Evolutionary conservation across 139 green algal genomes (phyloP), one percentile per base, ranked within the genome.

Genomic region (Picochlorum sp.): DNA sequence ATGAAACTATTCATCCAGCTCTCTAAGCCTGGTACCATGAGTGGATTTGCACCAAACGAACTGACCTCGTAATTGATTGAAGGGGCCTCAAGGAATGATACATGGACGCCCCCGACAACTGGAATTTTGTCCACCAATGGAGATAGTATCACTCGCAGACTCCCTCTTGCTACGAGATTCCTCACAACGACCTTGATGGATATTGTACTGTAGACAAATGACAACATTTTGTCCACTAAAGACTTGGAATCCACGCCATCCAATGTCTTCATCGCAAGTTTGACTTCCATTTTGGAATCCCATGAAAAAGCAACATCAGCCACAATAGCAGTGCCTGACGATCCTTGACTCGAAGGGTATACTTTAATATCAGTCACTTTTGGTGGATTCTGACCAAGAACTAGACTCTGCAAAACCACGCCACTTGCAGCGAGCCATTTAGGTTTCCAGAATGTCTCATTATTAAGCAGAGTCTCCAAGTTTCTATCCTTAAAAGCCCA

Each of bases 91-190:
- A 67, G 9, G 4, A 38, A 67, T 10, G 34, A 52, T 30, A 66
- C 38, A 54, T 69, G 61, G 18, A 63, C 37, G 8, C 26, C 62
- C 4, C 71, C 71, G 1, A 52, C 49, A 23, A 78, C 56, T 1
- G 71, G 71, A 21, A 78, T 61, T 7, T 66, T 44, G n/a, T 60
- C 61, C n/a, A 78, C 37, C 37, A 78, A 45, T 0, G 71, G 71
- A 15, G 62, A 52, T n/a, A 69, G 14, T 3, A 45, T 47, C 50
- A 69, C 34, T 20, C 71, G 49, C 26, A 78, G 11, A 11, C 54
- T 47, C 21, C 71, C 71, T 2, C 51, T 20, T 26, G 51, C 65
- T 16, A 68, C 66, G 32, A 72, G 50, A 60, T 78, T 61, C 4
- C 26, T 49, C 26, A 77, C 58, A 28, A 56, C 50, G 2, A 70